Evolutionary conservation across 129 eudicot species (phyloP), one percentile per base, ranked within the genome.

Genomic region (Sambucus nigra): DNA sequence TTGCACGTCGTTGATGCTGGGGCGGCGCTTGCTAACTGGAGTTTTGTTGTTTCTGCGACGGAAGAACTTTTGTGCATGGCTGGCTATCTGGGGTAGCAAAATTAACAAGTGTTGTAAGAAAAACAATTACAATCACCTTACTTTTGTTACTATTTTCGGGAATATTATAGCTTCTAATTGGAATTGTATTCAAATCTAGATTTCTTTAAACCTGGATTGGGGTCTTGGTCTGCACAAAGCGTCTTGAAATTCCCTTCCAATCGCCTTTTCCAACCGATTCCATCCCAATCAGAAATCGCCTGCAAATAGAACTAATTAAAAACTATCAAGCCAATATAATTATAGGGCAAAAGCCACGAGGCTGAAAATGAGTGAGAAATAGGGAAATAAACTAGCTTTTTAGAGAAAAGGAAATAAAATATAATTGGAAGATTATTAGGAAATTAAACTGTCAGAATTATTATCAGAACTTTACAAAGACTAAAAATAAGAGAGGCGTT

Each of bases 51-150:
- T 26, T 14, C 27, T 53, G 3, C 64, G 68, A 10, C 45, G 21
- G 27, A 51, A 74, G 62, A 51, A 74, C 66, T 74, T 74, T 10
- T 69, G 75, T 1, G 71, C 75, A 59, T 74, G 80, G 51, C 80
- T 69, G 11, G 80, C 80, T 11, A 31, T 11, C 10, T 31, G 38
- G 38, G 38, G 5, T 31, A 11, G 38, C n/a, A n/a, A n/a, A n/a
- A n/a, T n/a, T n/a, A n/a, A n/a, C n/a, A n/a, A n/a, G n/a, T n/a
- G n/a, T n/a, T n/a, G n/a, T n/a, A n/a, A n/a, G n/a, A n/a, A n/a
- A n/a, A n/a, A n/a, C n/a, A n/a, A n/a, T n/a, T n/a, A n/a, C n/a
- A n/a, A n/a, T n/a, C n/a, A n/a, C n/a, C n/a, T n/a, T n/a, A n/a
- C n/a, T n/a, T n/a, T n/a, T n/a, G n/a, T n/a, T n/a, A n/a, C n/a